Conservation (phyloP, 2,329 filamentous ascomycete genomes). For the Xylariaceae sp. region DNA sequence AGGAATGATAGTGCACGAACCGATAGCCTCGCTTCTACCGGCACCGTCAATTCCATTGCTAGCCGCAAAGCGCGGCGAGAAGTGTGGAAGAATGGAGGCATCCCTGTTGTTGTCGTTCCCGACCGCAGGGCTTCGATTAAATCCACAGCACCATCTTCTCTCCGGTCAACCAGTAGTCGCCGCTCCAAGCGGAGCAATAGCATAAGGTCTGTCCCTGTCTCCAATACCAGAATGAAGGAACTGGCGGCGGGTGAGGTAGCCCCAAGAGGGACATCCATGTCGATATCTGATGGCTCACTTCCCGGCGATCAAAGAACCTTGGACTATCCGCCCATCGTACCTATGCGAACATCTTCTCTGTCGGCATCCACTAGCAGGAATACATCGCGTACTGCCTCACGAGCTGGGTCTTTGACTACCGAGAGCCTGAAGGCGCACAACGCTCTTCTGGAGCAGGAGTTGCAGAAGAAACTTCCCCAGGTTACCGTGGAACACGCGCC, state of each 20-base stretch:
- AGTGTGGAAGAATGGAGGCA: conserved; percentile 54
- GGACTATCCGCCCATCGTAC: conserved; percentile 56
- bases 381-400: conserved; percentile 26
- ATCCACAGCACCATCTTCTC: conserved; percentile 46
- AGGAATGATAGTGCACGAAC: conserved; percentile 29
- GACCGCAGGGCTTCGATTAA: conserved; percentile 52
- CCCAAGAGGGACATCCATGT: conserved; percentile 38
- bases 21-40: conserved; percentile 46
- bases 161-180: conserved; percentile 58
- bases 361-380: conserved; percentile 61
- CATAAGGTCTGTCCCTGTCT: conserved; percentile 41
- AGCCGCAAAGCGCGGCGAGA: conserved; percentile 55
- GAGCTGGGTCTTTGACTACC: conserved; percentile 48
- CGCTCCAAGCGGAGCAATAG: conserved; percentile 51
- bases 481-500: conserved; percentile 24
- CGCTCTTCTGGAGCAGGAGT: conserved; percentile 30
- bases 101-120: conserved; percentile 60
- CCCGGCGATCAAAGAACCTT: conserved; percentile 50
- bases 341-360: conserved; percentile 54
- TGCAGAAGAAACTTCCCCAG: conserved; percentile 21
- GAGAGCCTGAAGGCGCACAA: conserved; percentile 57
- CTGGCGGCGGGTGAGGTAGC: conserved; percentile 39
- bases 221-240: conserved; percentile 39
- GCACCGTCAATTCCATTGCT: conserved; percentile 44
- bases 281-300: conserved; percentile 43